These are phyloP conservation scores for Xylaria arbuscula DNA, from an alignment of 2,329 filamentous ascomycete genomes.

Conservation along the genomic window DNA sequence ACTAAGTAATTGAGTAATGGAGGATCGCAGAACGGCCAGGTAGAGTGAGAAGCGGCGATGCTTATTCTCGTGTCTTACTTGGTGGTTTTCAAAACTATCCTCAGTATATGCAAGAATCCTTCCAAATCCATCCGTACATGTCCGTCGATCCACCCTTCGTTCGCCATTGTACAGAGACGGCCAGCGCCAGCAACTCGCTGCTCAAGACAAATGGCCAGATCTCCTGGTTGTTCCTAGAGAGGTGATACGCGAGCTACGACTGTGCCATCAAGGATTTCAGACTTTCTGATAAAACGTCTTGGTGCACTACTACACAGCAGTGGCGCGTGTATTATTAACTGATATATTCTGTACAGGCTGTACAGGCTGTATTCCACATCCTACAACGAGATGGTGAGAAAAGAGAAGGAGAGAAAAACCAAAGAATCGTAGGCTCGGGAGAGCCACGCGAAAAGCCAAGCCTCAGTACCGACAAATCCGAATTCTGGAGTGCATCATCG, in stretches of 20 bases:
- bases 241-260: constrained; percentile 2
- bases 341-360: too few species aligned
- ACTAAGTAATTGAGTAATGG: background rate
- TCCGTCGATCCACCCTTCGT: constrained; percentile 23
- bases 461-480: constrained; percentile 29
- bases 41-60: background rate
- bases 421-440: constrained; percentile 21
- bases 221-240: background rate
- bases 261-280: constrained; percentile 1
- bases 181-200: constrained; percentile 14
- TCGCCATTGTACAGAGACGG: constrained; percentile 14
- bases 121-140: constrained; percentile 21
- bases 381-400: background rate
- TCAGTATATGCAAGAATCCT: constrained; percentile 28
- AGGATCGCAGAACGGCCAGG: constrained; percentile 9
- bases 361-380: too few species aligned
- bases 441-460: constrained; percentile 31
- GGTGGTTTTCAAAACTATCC: constrained; percentile 9
- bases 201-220: constrained; percentile 22
- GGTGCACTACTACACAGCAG: too few species aligned
- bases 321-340: too few species aligned
- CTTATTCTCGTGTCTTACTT: constrained; percentile 9
- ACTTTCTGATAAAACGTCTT: background rate
- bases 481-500: constrained; percentile 38
- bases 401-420: background rate